These are phyloP conservation scores for Phaeosphaeria sp. DNA, from an alignment of 2,329 filamentous ascomycete species.

Conservation along the genomic window DNA sequence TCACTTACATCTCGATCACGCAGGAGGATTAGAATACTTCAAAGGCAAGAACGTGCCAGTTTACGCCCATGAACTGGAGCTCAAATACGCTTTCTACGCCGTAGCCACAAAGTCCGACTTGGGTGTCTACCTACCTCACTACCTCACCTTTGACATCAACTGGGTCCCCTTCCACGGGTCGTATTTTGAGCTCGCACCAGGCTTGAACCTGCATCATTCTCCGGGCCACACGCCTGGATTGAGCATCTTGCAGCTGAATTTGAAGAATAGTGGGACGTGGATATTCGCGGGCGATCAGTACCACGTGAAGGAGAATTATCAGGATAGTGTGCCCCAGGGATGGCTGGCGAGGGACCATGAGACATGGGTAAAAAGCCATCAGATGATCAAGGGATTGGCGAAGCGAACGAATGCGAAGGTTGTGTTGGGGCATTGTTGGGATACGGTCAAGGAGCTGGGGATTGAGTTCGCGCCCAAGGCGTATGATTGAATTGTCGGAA, in stretches of 20 bases:
- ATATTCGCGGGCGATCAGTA: slow-evolving; percentile 49
- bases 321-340: slow-evolving; percentile 43
- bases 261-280: slow-evolving; percentile 43
- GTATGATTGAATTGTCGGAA: slow-evolving; percentile 18
- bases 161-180: slow-evolving; percentile 44
- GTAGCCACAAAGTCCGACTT: slow-evolving; percentile 45
- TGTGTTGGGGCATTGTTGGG: slow-evolving; percentile 39
- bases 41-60: slow-evolving; percentile 42
- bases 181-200: slow-evolving; percentile 43
- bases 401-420: slow-evolving; percentile 35
- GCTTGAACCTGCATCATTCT: slow-evolving; percentile 42
- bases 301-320: slow-evolving; percentile 46
- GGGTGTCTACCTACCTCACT: slow-evolving; percentile 45
- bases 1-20: slow-evolving; percentile 47
- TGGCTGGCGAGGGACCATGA: slow-evolving; percentile 48
- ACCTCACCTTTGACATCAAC: slow-evolving; percentile 46
- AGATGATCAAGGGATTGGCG: slow-evolving; percentile 37
- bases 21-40: slow-evolving; percentile 45
- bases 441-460: slow-evolving; percentile 31
- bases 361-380: slow-evolving; percentile 41
- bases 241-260: slow-evolving; percentile 46
- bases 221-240: slow-evolving; percentile 48
- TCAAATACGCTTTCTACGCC: slow-evolving; percentile 47
- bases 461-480: slow-evolving; percentile 32
- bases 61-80: slow-evolving; percentile 47